Conservation (phyloP, 495 filamentous ascomycete species). For the Penicillium samsonianum region DNA sequence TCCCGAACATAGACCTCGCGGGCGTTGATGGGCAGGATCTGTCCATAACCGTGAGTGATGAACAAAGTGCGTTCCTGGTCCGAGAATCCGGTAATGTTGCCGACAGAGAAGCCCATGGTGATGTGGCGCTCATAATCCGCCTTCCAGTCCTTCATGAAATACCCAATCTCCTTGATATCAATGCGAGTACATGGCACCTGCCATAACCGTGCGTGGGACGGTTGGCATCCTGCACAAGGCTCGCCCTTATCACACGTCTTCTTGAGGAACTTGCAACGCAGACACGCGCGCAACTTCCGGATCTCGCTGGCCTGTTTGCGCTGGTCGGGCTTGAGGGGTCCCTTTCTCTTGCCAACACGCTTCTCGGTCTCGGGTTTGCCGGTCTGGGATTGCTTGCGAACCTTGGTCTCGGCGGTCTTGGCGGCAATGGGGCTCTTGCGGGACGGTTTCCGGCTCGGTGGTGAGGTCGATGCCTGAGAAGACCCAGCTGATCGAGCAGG, state of each 20-base stretch:
- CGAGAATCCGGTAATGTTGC: conserved; percentile 91
- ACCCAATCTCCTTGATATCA: conserved; percentile 94
- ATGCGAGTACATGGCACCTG: conserved; percentile 94
- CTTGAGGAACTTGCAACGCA: conserved; percentile 97
- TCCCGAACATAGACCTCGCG: conserved; percentile 89
- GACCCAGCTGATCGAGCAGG: conserved; percentile 53
- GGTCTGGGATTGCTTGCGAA: conserved; percentile 68
- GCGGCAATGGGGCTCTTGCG: conserved; percentile 75
- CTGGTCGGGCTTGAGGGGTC: conserved; percentile 88
- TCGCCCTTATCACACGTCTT: conserved; percentile 97
- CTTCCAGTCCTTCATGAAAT: conserved; percentile 98
- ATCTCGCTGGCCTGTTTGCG: conserved; percentile 93
- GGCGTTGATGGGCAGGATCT: conserved; percentile 82
- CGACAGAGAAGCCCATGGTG: conserved; percentile 79
- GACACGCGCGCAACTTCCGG: conserved; percentile 83
- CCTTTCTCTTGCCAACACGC: conserved; percentile 82
- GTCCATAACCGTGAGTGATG: conserved; percentile 88
- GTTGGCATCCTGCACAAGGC: conserved; percentile 88
- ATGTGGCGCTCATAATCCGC: conserved; percentile 91
- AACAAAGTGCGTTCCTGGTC: conserved; percentile 74
- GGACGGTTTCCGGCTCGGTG: conserved; percentile 64
- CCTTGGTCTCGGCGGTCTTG: conserved; percentile 78
- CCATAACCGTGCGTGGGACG: conserved; percentile 89
- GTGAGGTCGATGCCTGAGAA: conserved; percentile 63
- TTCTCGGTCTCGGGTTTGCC: conserved; percentile 85